These are phyloP conservation scores for Perkinsus chesapeaki DNA, from an alignment of 169 alveolate genomes.

Conservation along the genomic window DNA sequence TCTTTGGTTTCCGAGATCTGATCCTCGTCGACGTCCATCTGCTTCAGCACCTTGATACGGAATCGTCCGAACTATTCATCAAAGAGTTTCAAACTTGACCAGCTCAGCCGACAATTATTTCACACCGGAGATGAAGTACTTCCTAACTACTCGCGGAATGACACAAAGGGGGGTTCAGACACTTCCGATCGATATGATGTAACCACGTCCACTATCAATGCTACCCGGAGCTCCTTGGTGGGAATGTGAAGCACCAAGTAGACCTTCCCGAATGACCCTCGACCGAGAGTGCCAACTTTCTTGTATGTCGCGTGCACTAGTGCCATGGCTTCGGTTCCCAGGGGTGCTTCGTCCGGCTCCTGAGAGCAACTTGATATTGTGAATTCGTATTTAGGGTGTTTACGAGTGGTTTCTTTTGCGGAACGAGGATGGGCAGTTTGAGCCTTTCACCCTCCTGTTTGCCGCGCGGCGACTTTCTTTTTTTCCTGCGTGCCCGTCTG, in stretches of 20 bases:
- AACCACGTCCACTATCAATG: neutral
- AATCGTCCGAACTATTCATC: neutral
- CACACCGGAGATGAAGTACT: no score
- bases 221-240: constrained; percentile 34
- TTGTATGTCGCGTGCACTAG: constrained; percentile 57
- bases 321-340: constrained; percentile 7
- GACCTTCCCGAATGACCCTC: constrained; percentile 62
- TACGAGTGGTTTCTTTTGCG: neutral
- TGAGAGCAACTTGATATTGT: no score
- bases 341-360: neutral
- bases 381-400: neutral
- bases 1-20: constrained; percentile 19
- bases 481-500: no score
- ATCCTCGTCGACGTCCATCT: constrained; percentile 42
- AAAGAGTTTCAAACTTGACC: neutral
- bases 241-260: constrained; percentile 34
- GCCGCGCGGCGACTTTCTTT: neutral
- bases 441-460: neutral
- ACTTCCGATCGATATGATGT: neutral
- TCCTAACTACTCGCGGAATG: no score
- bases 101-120: neutral
- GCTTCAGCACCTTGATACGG: constrained; percentile 22
- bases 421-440: neutral
- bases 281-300: constrained; percentile 58
- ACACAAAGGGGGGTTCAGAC: no score